A percentile compares a stretch with the other conserved stretches of the same genome.
phyloP scores from a whole-genome alignment of 805 yeast species.

The Zygoascus biomembranicola region DNA sequence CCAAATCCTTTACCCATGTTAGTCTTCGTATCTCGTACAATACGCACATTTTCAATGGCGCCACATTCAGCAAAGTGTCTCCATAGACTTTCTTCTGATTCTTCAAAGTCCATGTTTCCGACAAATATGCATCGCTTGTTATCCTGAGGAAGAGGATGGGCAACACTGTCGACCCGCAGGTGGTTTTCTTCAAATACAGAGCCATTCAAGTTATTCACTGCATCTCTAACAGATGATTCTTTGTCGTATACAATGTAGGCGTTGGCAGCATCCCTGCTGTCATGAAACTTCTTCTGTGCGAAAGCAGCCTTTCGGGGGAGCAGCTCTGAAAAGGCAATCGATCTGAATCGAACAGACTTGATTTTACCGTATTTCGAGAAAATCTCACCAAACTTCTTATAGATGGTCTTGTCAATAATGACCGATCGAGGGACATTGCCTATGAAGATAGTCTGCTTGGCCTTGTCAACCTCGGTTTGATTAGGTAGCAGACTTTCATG shows the following conservation, averaged over 20 bases:
- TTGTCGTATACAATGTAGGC: slow-evolving; percentile 73
- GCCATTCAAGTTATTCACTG: slow-evolving; percentile 49
- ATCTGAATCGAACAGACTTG: slow-evolving; percentile 80
- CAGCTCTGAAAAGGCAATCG: slow-evolving; percentile 80
- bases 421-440: slow-evolving; percentile 72
- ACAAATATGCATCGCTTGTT: slow-evolving; percentile 79
- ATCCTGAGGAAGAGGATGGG: slow-evolving; percentile 83
- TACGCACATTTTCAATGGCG: slow-evolving; percentile 78
- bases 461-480: slow-evolving; percentile 72
- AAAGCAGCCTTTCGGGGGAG: slow-evolving; percentile 90
- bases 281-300: slow-evolving; percentile 68
- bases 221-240: slow-evolving; percentile 39
- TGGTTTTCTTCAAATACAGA: slow-evolving; percentile 62
- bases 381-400: slow-evolving; percentile 57
- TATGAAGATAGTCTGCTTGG: slow-evolving; percentile 76
- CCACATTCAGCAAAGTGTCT: slow-evolving; percentile 60
- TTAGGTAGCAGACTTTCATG: slow-evolving; percentile 40
- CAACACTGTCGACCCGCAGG: slow-evolving; percentile 83
- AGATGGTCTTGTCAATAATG: slow-evolving; percentile 51
- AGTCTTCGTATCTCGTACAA: slow-evolving; percentile 86
- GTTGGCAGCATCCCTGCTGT: slow-evolving; percentile 71
- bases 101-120: slow-evolving; percentile 91
- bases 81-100: slow-evolving; percentile 85
- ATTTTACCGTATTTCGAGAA: slow-evolving; percentile 45
- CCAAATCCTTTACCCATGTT: slow-evolving; percentile 97